Percentiles rank a stretch among this genome's conserved stretches.
These are phyloP conservation scores for Polyrhizophydium stewartii DNA, from an alignment of 371 early-diverging fungal species.

Conservation along the genomic window DNA sequence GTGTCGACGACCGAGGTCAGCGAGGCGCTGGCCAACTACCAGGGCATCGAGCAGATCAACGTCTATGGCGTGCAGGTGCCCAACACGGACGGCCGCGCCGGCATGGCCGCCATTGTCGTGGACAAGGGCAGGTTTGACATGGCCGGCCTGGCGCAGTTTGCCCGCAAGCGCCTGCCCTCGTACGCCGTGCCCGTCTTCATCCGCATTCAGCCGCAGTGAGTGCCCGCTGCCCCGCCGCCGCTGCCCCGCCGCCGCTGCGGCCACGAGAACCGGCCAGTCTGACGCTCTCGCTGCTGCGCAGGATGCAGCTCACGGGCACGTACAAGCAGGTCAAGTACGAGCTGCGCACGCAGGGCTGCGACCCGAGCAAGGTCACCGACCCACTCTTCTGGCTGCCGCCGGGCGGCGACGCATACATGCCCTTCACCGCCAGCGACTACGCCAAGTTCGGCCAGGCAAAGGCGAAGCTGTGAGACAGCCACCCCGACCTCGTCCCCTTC, in stretches of 20 bases:
- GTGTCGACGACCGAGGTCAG: conserved; percentile 17
- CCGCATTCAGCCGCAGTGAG: conserved; percentile 12
- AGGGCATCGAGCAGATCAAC: too few species aligned
- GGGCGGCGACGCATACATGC: too few species aligned
- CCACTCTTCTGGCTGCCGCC: too few species aligned
- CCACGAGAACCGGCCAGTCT: too few species aligned
- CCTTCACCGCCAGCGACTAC: too few species aligned
- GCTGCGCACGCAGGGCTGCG: conserved; percentile 4
- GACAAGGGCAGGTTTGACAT: conserved; percentile 24
- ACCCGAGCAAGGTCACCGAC: conserved; percentile 2
- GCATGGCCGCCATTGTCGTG: conserved; percentile 62
- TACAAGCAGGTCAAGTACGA: conserved; percentile 8
- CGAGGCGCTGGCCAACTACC: too few species aligned
- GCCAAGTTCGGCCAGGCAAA: too few species aligned
- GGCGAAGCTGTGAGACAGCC: too few species aligned
- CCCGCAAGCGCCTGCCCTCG: conserved; percentile 45
- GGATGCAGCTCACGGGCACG: conserved; percentile 2
- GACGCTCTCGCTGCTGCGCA: too few species aligned
- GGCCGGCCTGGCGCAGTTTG: conserved; percentile 23
- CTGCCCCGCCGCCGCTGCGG: too few species aligned
- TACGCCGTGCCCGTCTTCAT: conserved; percentile 62
- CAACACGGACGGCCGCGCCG: conserved; percentile 58
- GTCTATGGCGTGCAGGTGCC: conserved; percentile 32
- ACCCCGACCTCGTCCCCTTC: too few species aligned
- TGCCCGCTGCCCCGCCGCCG: too few species aligned